These are phyloP conservation scores for Bidens hawaiensis DNA, from an alignment of 140 eudicot species.

Conservation along the genomic window DNA sequence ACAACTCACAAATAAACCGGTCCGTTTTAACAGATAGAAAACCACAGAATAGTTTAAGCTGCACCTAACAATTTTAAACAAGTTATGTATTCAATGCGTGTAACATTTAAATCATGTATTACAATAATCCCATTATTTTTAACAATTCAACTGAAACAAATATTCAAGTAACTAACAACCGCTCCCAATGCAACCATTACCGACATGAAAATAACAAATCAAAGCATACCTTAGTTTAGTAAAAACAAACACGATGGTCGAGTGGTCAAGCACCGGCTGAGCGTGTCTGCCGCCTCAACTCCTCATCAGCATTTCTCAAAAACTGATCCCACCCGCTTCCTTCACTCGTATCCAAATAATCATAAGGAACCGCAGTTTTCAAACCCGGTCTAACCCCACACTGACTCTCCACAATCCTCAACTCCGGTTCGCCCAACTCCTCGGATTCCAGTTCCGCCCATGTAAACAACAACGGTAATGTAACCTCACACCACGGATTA, in stretches of 20 bases:
- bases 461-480: slow-evolving; percentile 68
- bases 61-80: background rate
- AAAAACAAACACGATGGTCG: background rate
- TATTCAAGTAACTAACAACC: too few relatives aligned
- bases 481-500: slow-evolving; percentile 76
- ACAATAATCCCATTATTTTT: background rate
- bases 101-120: background rate
- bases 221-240: background rate
- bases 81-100: background rate
- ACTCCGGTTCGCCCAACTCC: slow-evolving; percentile 34
- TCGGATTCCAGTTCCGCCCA: slow-evolving; percentile 75
- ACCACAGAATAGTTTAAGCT: background rate
- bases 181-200: background rate
- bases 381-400: slow-evolving; percentile 83
- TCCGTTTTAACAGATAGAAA: background rate
- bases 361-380: slow-evolving; percentile 92
- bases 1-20: background rate
- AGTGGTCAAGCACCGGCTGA: slow-evolving; percentile 40
- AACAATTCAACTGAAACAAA: background rate
- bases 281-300: slow-evolving; percentile 42
- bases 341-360: slow-evolving; percentile 78
- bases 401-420: slow-evolving; percentile 65
- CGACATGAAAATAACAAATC: background rate
- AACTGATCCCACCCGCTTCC: slow-evolving; percentile 99
- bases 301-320: slow-evolving; percentile 71